Evolutionary conservation across 83 land plant genomes (phyloP).

Genomic region (Thuja plicata): DNA sequence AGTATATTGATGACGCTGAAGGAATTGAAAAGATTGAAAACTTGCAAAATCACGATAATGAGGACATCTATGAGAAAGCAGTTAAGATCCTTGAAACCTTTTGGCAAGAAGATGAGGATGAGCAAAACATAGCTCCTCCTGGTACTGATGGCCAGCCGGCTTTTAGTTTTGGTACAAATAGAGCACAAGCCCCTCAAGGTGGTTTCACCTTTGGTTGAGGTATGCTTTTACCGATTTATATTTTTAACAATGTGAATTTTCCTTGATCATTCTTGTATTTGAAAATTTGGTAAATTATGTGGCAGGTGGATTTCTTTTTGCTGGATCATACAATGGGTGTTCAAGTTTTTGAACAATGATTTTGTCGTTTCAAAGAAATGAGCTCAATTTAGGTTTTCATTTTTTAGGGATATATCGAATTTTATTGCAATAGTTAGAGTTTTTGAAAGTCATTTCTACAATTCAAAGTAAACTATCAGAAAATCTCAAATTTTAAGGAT

Average conservation of each 20-base stretch:
- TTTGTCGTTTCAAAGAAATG: background rate
- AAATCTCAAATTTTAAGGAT: background rate
- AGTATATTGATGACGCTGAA: conserved; percentile 42
- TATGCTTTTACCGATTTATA: background rate
- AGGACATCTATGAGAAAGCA: conserved; percentile 54
- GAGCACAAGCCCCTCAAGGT: conserved; percentile 28
- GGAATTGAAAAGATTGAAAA: conserved; percentile 67
- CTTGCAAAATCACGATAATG: conserved; percentile 52
- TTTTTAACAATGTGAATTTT: background rate
- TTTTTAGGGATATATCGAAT: background rate
- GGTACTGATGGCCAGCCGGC: conserved; percentile 11
- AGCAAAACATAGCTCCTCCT: conserved; percentile 23
- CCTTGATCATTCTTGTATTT: background rate
- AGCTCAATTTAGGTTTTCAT: background rate
- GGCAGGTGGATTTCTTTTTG: background rate
- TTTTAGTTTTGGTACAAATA: conserved; percentile 27
- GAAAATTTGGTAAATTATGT: background rate
- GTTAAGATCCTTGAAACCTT: conserved; percentile 56
- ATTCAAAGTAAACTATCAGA: background rate
- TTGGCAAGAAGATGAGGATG: conserved; percentile 60
- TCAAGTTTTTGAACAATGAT: background rate
- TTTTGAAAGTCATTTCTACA: background rate
- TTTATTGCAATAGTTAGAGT: background rate
- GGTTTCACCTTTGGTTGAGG: conserved; percentile 46
- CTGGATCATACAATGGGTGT: background rate